phyloP scores from a whole-genome alignment of 352 stramenopile species.

The Pythium plurisporium region DNA sequence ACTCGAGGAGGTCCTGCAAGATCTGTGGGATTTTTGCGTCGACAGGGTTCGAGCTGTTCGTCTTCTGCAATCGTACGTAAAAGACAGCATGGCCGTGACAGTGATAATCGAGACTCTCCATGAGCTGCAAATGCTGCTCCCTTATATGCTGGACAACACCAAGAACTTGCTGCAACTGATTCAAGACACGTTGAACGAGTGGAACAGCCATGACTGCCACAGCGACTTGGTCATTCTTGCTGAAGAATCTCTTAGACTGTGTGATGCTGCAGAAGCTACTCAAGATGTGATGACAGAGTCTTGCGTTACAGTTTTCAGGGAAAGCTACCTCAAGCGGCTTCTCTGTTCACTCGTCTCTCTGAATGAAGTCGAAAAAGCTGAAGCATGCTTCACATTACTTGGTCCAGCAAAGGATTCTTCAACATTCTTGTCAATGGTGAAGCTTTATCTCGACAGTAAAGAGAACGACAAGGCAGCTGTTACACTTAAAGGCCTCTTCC shows the following conservation, averaged over 20 bases:
- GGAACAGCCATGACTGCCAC: constrained; percentile 28
- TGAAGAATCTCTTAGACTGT: constrained; percentile 57
- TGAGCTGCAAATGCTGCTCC: constrained; percentile 69
- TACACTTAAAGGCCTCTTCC: constrained; percentile 44
- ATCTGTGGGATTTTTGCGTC: constrained; percentile 79
- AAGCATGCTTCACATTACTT: constrained; percentile 46
- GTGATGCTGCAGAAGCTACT: constrained; percentile 41
- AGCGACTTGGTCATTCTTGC: constrained; percentile 39
- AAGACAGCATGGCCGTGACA: not conserved
- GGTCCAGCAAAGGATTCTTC: constrained; percentile 9
- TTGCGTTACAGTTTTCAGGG: constrained; percentile 33
- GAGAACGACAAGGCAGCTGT: constrained; percentile 45
- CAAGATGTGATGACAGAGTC: constrained; percentile 26
- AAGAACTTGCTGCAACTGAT: constrained; percentile 44
- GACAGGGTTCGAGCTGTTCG: constrained; percentile 53
- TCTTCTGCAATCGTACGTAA: constrained; percentile 19
- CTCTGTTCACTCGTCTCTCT: constrained; percentile 42
- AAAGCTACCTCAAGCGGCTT: constrained; percentile 38
- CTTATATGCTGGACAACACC: constrained; percentile 50
- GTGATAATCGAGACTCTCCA: constrained; percentile 47
- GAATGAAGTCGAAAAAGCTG: constrained; percentile 50
- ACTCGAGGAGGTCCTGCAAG: constrained; percentile 68
- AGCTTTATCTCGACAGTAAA: constrained; percentile 44
- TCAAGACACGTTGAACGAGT: constrained; percentile 45
- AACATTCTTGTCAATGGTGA: constrained; percentile 49